Base-by-base conservation (phyloP, 2,329 filamentous ascomycete species). In the Waltergamsia citrina region DNA sequence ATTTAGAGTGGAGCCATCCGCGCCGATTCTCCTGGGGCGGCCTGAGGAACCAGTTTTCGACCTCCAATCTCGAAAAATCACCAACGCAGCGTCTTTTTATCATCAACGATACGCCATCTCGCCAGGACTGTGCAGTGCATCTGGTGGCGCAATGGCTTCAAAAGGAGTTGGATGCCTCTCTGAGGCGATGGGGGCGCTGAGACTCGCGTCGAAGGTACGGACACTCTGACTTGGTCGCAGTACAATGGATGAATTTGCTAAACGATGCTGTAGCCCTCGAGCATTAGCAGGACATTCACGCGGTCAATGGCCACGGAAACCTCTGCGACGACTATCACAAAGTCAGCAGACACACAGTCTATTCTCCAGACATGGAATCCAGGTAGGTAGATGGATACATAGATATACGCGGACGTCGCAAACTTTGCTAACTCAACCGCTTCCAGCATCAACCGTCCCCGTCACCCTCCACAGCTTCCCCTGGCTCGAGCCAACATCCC, bases 401-500 rank as follows among this genome's bases (percentile, higher is more conserved):
- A 15, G 12, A 5, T 6, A 26, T 5, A 10, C n/a, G n/a, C n/a
- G n/a, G n/a, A n/a, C n/a, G n/a, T n/a, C n/a, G 11, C 26, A 16
- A 12, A 15, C 17, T 29, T 29, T 14, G 4, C 36, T n/a, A 15
- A 24, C 31, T 18, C 12, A 20, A 14, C 15, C 11, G 11, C 17
- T 22, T 22, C 16, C 40, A 73, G 74, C 66, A 43, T 65, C 68
- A 43, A 78, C 75, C 20, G 85, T 93, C 37, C 76, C 84, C 36
- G 72, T 90, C 41, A 96, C 90, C 35, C 75, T 95, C 59, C 87
- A 94, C 74, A 68, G 70, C 54, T 98, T 96, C 65, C 92, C 92
- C 23, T 75, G 78, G 9, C 78, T 95, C 60, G 87, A 95, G 59
- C 92, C 92, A 17, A 66, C 78, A 32, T 69, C 76, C 33, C 81